phyloP scores from a whole-genome alignment of 2,329 filamentous ascomycete species.

The Didymosphaeria variabile region DNA sequence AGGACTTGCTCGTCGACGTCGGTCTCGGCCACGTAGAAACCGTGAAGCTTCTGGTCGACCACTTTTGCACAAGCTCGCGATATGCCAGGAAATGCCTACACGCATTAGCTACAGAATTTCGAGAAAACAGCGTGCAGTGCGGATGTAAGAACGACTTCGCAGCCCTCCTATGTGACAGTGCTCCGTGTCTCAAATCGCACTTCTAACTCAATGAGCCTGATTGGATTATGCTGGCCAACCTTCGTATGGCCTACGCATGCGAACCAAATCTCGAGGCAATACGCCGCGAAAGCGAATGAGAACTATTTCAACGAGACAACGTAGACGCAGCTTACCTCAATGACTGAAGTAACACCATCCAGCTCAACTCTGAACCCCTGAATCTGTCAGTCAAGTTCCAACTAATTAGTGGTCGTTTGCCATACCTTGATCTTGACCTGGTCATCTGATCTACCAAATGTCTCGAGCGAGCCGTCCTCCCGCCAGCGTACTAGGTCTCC shows the following conservation, averaged over 20 bases:
- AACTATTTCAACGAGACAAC: too few relatives aligned
- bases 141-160: neutral
- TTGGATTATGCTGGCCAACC: too few relatives aligned
- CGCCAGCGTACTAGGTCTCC: constrained; percentile 67
- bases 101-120: neutral
- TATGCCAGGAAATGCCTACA: constrained; percentile 58
- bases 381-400: neutral
- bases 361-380: constrained; percentile 68
- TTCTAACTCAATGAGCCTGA: neutral
- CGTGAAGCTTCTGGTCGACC: constrained; percentile 59
- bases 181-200: too few relatives aligned
- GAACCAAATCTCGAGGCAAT: neutral
- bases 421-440: constrained; percentile 67
- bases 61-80: constrained; percentile 58
- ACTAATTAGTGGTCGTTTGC: neutral
- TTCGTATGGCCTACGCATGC: too few relatives aligned
- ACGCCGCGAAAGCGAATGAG: neutral
- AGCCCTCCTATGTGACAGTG: neutral
- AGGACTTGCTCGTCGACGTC: constrained; percentile 43
- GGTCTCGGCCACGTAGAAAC: constrained; percentile 57
- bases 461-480: constrained; percentile 62
- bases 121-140: neutral
- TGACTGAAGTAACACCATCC: constrained; percentile 60
- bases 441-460: constrained; percentile 67
- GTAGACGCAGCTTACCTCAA: constrained; percentile 28